Base-by-base conservation (phyloP, 139 green algal species). In the Volvox africanus region DNA sequence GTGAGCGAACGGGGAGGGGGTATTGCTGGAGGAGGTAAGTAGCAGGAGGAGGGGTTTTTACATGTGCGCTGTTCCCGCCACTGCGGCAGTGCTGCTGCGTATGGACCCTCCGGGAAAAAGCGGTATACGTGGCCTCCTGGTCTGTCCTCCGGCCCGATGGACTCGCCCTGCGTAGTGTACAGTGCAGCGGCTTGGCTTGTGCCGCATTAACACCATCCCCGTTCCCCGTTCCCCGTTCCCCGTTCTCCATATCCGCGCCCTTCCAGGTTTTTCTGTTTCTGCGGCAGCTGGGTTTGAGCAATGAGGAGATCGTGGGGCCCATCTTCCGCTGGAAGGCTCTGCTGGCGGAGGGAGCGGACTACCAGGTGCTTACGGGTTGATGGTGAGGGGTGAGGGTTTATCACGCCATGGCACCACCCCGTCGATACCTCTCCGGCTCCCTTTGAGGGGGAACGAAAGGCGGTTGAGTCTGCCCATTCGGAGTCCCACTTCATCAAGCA, bases 191-290 rank as follows among this genome's bases (percentile, higher is more conserved):
- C 5, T 55, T 55, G 44, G 44, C 44, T 55, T 55, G 44, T 55
- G 44, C 9, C 44, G 5, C 44, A 55, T 55, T 55, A 14, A 14
- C 44, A 9, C 44, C 44, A 55, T 55, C 44, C 44, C 44, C 5
- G 44, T 9, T 55, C 44, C 9, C 5, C 44, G 5, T 55, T 55
- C 24, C 9, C 67, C 67, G n/a, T n/a, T 26, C 67, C 67, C 9
- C 67, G n/a, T n/a, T n/a, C 67, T 26, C 67, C 67, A 12, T 12
- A 6, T 26, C 67, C 67, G 67, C 67, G 11, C 18, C 13, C 61
- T 61, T 35, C 1, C 81, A 87, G 81, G 81, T 87, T 32, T 87
- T 87, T 9, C 81, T 87, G 61, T 87, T 87, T 62, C 81, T 87
- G 30, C 32, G 33, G 81, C 61, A 24, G 11, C 30, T 77, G 61